Base-by-base conservation (phyloP, 345 rosid genomes). In the Orychophragmus violaceus region DNA sequence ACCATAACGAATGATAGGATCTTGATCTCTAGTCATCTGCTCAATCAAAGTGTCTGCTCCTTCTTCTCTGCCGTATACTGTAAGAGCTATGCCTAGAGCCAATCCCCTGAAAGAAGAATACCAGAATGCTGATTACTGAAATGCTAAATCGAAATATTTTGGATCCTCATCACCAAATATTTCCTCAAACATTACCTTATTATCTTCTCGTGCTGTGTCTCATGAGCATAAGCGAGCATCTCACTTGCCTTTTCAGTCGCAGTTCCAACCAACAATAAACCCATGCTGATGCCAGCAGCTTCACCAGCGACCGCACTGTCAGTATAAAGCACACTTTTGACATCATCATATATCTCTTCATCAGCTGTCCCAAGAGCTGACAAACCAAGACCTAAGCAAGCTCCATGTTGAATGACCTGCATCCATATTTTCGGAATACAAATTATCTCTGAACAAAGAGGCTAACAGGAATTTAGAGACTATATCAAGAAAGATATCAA, bases 261-360 rank as follows among this genome's bases (percentile, higher is more conserved):
- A 41, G 99, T 91, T 78, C 99, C 99, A 66, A 89, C 99, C 99
- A 95, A 85, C 8, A 95, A 87, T 73, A 95, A 76, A 55, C 99
- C 99, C 97, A 94, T 94, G 74, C 97, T 83, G 61, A 94, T 85
- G 35, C 99, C 99, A 66, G 97, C 99, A 81, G 99, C 99, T 81
- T 94, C 99, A 64, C 99, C 96, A 52, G 97, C 96, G 66, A 95
- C 96, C 29, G 97, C 97, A 78, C 95, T 88, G 74, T 95, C 99
- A 35, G 89, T 80, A 21, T 94, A 90, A 42, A 94, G 85, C 63
- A 78, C 91, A 66, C 75, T 91, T 82, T 89, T 88, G 44, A 91
- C 79, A 72, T 95, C 96, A 71, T 95, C 97, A 70, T 84, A 95
- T 52, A 87, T 84, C 9, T 95, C 97, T 76, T 91, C 97, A 48